A percentile compares a stretch with the other conserved stretches of the same genome.
These are phyloP conservation scores for Oenanthe sinensis DNA, from an alignment of 129 eudicot genomes.

Conservation along the genomic window DNA sequence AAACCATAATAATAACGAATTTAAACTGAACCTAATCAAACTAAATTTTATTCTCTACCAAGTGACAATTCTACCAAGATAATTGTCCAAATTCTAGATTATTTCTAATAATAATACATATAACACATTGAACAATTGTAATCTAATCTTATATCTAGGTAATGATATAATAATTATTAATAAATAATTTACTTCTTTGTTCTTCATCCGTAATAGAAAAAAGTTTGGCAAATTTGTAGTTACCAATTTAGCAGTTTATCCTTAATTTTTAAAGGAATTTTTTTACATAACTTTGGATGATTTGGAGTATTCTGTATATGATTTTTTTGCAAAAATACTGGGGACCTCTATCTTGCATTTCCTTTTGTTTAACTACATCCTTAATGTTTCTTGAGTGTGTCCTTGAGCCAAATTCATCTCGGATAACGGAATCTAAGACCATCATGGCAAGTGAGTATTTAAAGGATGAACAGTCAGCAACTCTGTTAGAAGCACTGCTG, in stretches of 20 bases:
- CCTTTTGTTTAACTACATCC: neutral
- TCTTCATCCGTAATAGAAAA: neutral
- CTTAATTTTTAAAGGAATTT: too few species aligned
- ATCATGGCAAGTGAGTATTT: neutral
- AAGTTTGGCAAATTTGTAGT: too few species aligned
- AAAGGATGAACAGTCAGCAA: too few species aligned
- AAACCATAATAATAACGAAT: neutral
- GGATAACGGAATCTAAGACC: neutral
- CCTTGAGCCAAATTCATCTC: neutral
- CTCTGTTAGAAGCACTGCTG: neutral
- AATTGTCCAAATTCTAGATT: neutral
- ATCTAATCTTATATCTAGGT: too few species aligned
- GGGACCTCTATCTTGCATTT: neutral
- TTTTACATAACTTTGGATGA: too few species aligned
- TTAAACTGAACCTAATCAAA: neutral
- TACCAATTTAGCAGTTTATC: neutral
- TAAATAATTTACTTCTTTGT: neutral
- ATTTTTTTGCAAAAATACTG: neutral
- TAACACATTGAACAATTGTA: too few species aligned
- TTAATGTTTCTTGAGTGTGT: neutral
- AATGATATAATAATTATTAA: too few species aligned
- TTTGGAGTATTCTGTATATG: neutral
- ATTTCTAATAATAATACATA: too few species aligned
- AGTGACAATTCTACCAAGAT: neutral
- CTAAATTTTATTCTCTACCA: neutral